Evolutionary conservation across 257 asterid genomes (phyloP), one percentile per base, ranked within the genome.

Genomic region (Cordia subcordata): DNA sequence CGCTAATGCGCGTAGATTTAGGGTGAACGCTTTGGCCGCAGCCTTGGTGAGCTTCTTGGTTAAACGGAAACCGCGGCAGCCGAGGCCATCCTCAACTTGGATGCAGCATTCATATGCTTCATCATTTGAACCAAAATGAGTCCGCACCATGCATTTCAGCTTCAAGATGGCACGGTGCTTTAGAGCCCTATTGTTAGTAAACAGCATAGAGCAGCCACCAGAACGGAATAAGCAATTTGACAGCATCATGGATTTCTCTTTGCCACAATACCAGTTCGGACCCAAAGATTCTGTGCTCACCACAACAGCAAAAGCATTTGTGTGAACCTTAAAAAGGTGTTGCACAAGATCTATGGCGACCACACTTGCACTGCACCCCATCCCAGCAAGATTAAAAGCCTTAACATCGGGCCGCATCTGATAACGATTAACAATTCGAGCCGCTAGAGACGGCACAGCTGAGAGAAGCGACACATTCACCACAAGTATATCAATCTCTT

Each of bases 341-440:
- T 62, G 47, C 13, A 75, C 77, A 1, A 75, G 39, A 68, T 75
- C 77, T 32, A 75, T 64, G 13, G 72, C 74, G 0, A 75, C 61
- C 12, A 75, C 61, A 56, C 81, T 71, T 0, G 81, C 81, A 46
- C 81, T 75, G 18, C 81, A 75, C 10, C 81, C 81, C 81, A 75
- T 75, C 17, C 81, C 81, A 5, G 81, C 23, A 15, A 75, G 81
- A 49, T 75, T 75, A 13, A 67, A 71, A 13, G 77, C 55, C 62
- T 75, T 71, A 5, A 75, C 39, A 27, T 71, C 47, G 0, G 71
- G 12, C 53, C 58, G 71, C 81, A 75, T 71, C 49, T 75, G 64
- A 67, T 75, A 75, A 12, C 63, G 72, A 16, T 71, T 75, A 9
- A 75, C 44, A 3, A 75, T 44, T 12, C 81, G 62, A 4, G 77